These are phyloP conservation scores for Lichenothelia convexa DNA, from an alignment of 495 filamentous ascomycete species.

Conservation along the genomic window DNA sequence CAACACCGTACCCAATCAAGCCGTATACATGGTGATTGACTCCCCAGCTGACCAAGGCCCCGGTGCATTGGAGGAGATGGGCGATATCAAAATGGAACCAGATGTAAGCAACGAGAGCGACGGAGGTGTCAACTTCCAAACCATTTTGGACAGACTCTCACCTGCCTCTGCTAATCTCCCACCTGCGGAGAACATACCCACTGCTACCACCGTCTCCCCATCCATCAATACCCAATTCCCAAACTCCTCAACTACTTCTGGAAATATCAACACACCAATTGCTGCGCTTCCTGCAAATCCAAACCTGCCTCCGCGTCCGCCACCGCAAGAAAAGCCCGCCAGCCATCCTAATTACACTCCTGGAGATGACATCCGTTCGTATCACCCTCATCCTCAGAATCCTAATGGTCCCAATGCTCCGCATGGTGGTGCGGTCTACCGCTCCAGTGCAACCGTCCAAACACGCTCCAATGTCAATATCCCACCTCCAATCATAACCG, in stretches of 20 bases:
- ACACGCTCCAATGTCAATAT: constrained; percentile 4
- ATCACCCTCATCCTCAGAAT: constrained; percentile 33
- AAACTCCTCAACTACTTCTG: too few species aligned
- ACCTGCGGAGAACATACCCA: constrained; percentile 1
- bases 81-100: not conserved
- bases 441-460: constrained; percentile 4
- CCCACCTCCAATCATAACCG: constrained; percentile 26
- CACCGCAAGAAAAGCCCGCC: constrained; percentile 35
- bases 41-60: too few species aligned
- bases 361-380: constrained; percentile 36
- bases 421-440: constrained; percentile 17
- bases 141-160: constrained; percentile 22
- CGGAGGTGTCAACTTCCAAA: constrained; percentile 21
- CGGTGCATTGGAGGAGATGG: too few species aligned
- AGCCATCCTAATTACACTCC: constrained; percentile 38
- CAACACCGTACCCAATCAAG: too few species aligned
- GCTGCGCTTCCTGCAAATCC: constrained; percentile 28
- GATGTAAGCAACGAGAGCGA: not conserved
- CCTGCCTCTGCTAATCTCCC: constrained; percentile 8
- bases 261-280: constrained; percentile 14
- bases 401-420: constrained; percentile 21
- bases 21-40: too few species aligned
- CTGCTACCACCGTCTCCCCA: constrained; percentile 5
- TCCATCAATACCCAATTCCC: constrained; percentile 7
- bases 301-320: constrained; percentile 36